Evolutionary conservation across 2,329 filamentous ascomycete genomes (phyloP), one percentile per base, ranked within the genome.

Genomic region (Fonsecaea pedrosoi): DNA sequence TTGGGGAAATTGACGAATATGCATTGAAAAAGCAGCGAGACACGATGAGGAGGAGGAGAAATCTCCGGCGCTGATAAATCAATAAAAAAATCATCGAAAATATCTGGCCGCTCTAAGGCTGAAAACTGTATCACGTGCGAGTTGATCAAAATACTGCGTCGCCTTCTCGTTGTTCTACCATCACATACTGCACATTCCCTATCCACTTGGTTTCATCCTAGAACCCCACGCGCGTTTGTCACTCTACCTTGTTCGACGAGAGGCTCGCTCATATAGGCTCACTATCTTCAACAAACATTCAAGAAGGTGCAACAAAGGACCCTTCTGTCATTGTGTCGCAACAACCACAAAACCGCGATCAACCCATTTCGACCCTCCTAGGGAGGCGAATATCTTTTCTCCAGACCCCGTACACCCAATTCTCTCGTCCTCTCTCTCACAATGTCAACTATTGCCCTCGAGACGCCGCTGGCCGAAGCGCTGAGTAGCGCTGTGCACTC

Each of bases 401-500:
- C 42, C 45, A 12, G 25, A 13, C 30, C 53, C 30, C 10, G 34
- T 18, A 58, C 40, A 38, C 34, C 13, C 56, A 34, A 30, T 53
- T 25, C 21, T 13, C 48, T 12, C 7, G 34, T 57, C 10, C 10
- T 10, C 32, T 12, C 25, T 35, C n/a, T 60, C 15, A 60, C 56
- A 37, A 73, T 73, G 71, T 66, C 71, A 62, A 65, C 67, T 12
- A 71, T 72, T 40, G 82, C 86, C 62, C 85, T 91, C 72, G 90
- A 91, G 74, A 92, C 94, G 77, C 92, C 92, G 56, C 84, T 98
- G 76, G 94, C 94, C 72, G 87, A 93, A 73, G 91, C 92, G 71
- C 87, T 99, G 62, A 92, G 90, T 77, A 84, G 85, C 73, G 90
- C 89, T 50, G 93, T 98, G 70, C 92, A 95, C 80, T 90, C 92